These are phyloP conservation scores for Fusarium burgessii DNA, from an alignment of 2,329 filamentous ascomycete genomes.

Conservation along the genomic window DNA sequence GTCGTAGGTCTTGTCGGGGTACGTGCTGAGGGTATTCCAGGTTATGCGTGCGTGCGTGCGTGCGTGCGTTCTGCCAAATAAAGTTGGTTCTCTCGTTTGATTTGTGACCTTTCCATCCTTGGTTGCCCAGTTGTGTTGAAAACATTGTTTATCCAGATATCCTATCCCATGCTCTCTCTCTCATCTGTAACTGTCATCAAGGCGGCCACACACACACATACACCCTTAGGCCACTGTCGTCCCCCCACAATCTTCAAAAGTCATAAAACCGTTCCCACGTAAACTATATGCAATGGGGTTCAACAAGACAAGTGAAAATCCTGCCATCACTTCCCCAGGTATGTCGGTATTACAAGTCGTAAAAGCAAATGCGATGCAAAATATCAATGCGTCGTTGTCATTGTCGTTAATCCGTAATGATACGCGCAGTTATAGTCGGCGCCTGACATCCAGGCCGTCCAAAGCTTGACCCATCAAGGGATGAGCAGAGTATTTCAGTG, in stretches of 20 bases:
- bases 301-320: constrained; percentile 35
- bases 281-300: constrained; percentile 48
- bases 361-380: constrained; percentile 51
- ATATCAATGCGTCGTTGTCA: constrained; percentile 45
- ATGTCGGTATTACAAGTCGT: constrained; percentile 55
- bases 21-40: constrained; percentile 49
- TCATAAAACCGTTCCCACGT: constrained; percentile 49
- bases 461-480: constrained; percentile 14
- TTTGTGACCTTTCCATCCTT: constrained; percentile 50
- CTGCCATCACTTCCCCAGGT: constrained; percentile 34
- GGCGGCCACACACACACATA: constrained; percentile 35
- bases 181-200: constrained; percentile 56
- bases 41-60: constrained; percentile 36
- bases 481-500: constrained; percentile 46
- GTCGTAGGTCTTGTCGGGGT: constrained; percentile 52
- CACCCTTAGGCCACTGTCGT: constrained; percentile 16
- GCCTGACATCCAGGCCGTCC: constrained; percentile 16
- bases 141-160: constrained; percentile 56
- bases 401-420: constrained; percentile 42
- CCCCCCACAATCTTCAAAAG: constrained; percentile 38
- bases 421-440: constrained; percentile 25
- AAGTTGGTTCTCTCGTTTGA: constrained; percentile 37
- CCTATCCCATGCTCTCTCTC: constrained; percentile 53
- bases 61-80: constrained; percentile 33
- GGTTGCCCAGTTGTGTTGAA: constrained; percentile 57